A percentile compares a stretch with the other conserved stretches of the same genome.
phyloP scores from a whole-genome alignment of 140 eudicot genomes.

The Anethum foeniculum region DNA sequence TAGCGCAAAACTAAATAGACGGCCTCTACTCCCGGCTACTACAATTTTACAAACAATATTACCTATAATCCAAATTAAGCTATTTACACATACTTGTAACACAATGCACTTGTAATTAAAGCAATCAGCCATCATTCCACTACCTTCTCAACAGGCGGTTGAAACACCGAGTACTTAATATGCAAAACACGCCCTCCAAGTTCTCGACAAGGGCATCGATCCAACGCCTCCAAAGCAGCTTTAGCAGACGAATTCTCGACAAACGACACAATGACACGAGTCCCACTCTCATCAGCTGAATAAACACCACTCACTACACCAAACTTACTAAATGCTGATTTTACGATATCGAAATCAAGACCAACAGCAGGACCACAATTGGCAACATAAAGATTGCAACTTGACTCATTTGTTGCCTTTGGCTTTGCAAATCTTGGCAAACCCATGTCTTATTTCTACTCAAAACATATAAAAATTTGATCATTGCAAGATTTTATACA shows the following conservation, averaged over 20 bases:
- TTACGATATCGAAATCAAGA: conserved; percentile 44
- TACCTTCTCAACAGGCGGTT: conserved; percentile 50
- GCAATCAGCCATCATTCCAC: neutral
- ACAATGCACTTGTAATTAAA: neutral
- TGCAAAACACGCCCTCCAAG: conserved; percentile 82
- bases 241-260: conserved; percentile 42
- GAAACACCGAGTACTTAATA: conserved; percentile 62
- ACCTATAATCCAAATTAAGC: neutral
- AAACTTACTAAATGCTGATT: conserved; percentile 44
- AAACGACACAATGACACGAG: conserved; percentile 80
- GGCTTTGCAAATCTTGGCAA: conserved; percentile 70
- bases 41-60: neutral
- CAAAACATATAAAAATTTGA: neutral
- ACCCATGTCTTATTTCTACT: conserved; percentile 31
- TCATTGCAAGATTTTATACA: neutral
- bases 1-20: neutral
- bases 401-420: conserved; percentile 29
- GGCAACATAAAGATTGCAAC: conserved; percentile 81
- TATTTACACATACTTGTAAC: neutral
- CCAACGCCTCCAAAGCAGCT: conserved; percentile 56
- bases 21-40: neutral
- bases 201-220: conserved; percentile 47
- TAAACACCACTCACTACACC: conserved; percentile 73
- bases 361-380: conserved; percentile 96
- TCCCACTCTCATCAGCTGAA: conserved; percentile 80